Base-by-base conservation (phyloP, 768 basidiomycete genomes). In the Phanerochaete carnosa region DNA sequence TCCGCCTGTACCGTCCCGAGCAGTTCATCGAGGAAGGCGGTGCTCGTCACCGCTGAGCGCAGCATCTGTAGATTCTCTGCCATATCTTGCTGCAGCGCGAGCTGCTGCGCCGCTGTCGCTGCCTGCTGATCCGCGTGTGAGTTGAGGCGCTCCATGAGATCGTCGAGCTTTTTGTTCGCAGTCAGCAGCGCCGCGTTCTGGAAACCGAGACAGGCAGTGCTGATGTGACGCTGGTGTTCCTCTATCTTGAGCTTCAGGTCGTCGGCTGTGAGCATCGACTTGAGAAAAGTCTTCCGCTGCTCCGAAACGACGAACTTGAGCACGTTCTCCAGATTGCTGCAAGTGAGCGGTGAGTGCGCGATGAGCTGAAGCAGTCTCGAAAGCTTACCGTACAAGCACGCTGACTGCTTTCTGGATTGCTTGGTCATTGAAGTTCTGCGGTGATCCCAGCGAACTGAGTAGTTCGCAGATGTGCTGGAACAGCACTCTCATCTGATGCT, bases 381-480 rank as follows among this genome's bases (percentile, higher is more conserved):
- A 32, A 19, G 49, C 30, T 2, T 33, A 54, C 52, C 52, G 28
- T 29, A 54, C 33, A n/a, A 54, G 32, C 3, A 54, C 30, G 52
- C 35, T 35, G 30, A 54, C 52, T 15, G 52, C 32, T 35, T 54
- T 54, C 52, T 54, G 52, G 8, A 54, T 33, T 11, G 32, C 28
- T 7, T 54, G 28, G n/a, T 54, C 52, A 6, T 11, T 32, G 52
- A n/a, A 54, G 52, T 54, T 54, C 33, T 30, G 29, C 12, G 52
- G 52, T 11, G 30, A 54, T 30, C 32, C 32, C 52, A 55, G 28
- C 2, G 54, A 55, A 16, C 54, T 16, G 7, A 54, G 23, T 1
- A 54, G 28, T 25, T 54, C 52, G 52, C 52, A 54, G n/a, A 54
- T 37, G 12, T 23, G 52, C n/a, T 54, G 13, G 52, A 54, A 54